A percentile compares a stretch with the other conserved stretches of the same genome.
phyloP scores from a whole-genome alignment of 257 asterid species.

The Coffea canephora region DNA sequence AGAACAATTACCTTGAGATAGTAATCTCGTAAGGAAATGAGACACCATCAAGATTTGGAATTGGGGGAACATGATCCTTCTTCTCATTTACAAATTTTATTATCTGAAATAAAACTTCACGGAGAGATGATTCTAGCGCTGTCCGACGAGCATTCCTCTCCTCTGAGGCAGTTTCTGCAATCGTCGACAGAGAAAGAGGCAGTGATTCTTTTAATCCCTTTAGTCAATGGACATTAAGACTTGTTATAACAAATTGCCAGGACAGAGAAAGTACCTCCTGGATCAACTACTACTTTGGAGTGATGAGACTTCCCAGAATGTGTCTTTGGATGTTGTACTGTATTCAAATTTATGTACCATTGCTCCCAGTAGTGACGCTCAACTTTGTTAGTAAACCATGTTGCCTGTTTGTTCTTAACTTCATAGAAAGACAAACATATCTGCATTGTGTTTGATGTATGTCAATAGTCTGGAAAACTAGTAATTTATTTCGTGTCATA shows the following conservation, averaged over 20 bases:
- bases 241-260: not conserved
- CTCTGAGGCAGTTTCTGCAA: slow-evolving; percentile 53
- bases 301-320: slow-evolving; percentile 64
- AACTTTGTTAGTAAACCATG: slow-evolving; percentile 90
- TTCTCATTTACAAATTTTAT: slow-evolving; percentile 88
- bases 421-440: slow-evolving; percentile 85
- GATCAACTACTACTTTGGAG: slow-evolving; percentile 64
- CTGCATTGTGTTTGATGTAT: slow-evolving; percentile 40
- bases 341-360: slow-evolving; percentile 84
- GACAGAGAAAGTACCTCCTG: slow-evolving; percentile 59
- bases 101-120: slow-evolving; percentile 86
- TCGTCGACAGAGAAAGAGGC: slow-evolving; percentile 10
- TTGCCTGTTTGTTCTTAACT: slow-evolving; percentile 79
- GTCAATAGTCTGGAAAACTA: slow-evolving; percentile 16
- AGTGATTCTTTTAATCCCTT: not conserved
- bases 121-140: slow-evolving; percentile 71
- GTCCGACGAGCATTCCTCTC: slow-evolving; percentile 70
- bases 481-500: not conserved
- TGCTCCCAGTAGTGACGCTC: slow-evolving; percentile 93
- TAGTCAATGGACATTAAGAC: not conserved
- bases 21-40: slow-evolving; percentile 90
- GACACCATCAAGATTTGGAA: slow-evolving; percentile 79
- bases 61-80: slow-evolving; percentile 88
- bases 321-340: slow-evolving; percentile 63
- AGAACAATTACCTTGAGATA: slow-evolving; percentile 63